Conservation (phyloP, 805 yeast genomes). For the Jamesozyma piceae region DNA sequence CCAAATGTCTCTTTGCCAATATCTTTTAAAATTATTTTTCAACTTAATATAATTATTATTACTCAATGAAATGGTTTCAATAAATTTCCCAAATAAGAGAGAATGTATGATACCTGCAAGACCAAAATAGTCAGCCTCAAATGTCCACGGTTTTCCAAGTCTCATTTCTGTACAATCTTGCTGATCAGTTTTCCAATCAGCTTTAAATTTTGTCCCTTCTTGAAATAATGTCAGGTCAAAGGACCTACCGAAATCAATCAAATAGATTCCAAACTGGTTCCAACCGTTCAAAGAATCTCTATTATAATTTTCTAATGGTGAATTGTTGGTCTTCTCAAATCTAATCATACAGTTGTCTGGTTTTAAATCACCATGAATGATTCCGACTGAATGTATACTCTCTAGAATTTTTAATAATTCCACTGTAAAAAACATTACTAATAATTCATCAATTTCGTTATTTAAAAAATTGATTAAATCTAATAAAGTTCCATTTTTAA, state of each 20-base stretch:
- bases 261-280: slow-evolving; percentile 43
- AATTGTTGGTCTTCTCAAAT: slow-evolving; percentile 25
- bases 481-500: slow-evolving; percentile 61
- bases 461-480: slow-evolving; percentile 52
- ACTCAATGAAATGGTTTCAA: slow-evolving; percentile 34
- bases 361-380: slow-evolving; percentile 78
- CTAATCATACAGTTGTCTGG: slow-evolving; percentile 81
- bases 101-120: slow-evolving; percentile 66
- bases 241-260: slow-evolving; percentile 78
- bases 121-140: slow-evolving; percentile 77
- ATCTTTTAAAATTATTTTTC: slow-evolving; percentile 47
- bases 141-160: slow-evolving; percentile 54
- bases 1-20: slow-evolving; percentile 75
- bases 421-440: slow-evolving; percentile 53
- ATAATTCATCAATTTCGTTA: slow-evolving; percentile 44
- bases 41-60: slow-evolving; percentile 31
- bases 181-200: slow-evolving; percentile 52
- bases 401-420: slow-evolving; percentile 56
- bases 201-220: slow-evolving; percentile 41
- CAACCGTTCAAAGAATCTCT: slow-evolving; percentile 37
- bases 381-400: slow-evolving; percentile 51
- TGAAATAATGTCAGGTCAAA: slow-evolving; percentile 58
- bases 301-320: slow-evolving; percentile 23
- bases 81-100: slow-evolving; percentile 59
- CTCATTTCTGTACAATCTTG: slow-evolving; percentile 71